A percentile compares a stretch with the other conserved stretches of the same genome.
These are phyloP conservation scores for Boletus edulis DNA, from an alignment of 768 basidiomycete species.

Conservation along the genomic window DNA sequence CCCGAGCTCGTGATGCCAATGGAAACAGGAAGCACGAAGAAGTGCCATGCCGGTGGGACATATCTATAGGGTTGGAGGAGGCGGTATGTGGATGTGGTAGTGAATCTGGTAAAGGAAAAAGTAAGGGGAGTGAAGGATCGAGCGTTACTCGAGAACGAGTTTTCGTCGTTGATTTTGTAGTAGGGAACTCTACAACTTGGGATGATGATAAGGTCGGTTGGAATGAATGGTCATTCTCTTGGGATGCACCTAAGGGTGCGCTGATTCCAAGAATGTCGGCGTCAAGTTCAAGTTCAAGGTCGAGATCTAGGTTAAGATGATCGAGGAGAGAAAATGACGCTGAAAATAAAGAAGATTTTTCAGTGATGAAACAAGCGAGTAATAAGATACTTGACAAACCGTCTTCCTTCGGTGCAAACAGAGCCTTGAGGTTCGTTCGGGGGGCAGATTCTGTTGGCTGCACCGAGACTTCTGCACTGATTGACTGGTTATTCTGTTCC, in stretches of 20 bases:
- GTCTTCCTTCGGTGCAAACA: conserved; percentile 70
- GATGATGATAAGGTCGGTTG: conserved; percentile 6
- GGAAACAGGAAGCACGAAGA: conserved; percentile 21
- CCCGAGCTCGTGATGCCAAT: conserved; percentile 45
- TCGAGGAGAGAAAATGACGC: conserved; percentile 74
- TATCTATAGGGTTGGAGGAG: conserved; percentile 8
- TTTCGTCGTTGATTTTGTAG: conserved; percentile 3
- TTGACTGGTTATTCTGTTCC: neutral
- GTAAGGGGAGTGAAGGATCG: conserved; percentile 54
- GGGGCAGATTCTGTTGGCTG: neutral
- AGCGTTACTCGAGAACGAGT: conserved; percentile 33
- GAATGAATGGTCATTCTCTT: neutral
- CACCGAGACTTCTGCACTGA: neutral
- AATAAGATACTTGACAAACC: conserved; percentile 37
- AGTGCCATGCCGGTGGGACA: conserved; percentile 16
- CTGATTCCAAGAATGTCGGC: conserved; percentile 41
- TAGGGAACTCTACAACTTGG: neutral
- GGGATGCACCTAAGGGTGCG: conserved; percentile 13
- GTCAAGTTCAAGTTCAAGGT: conserved; percentile 68
- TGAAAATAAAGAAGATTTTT: conserved; percentile 20
- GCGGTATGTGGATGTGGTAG: conserved; percentile 14
- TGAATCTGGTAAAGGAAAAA: conserved; percentile 52
- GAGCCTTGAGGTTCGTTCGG: conserved; percentile 56
- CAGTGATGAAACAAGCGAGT: neutral
- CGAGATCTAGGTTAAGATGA: conserved; percentile 73